Percentiles rank a stretch among this genome's conserved stretches.
Evolutionary conservation across 2,329 filamentous ascomycete genomes (phyloP).

Genomic region (Sphaerulina vaccinii): DNA sequence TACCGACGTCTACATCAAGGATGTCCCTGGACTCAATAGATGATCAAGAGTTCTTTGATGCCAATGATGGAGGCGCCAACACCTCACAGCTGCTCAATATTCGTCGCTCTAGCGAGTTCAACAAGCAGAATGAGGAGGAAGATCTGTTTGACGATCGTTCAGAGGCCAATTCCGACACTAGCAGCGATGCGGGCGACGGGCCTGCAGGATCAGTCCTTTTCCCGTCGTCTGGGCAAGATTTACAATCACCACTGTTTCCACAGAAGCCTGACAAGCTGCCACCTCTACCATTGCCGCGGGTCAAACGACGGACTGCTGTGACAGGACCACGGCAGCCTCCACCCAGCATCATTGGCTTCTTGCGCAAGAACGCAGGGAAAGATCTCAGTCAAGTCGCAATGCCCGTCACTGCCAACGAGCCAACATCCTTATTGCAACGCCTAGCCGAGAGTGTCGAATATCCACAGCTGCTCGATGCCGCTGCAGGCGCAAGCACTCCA

Average conservation of each 20-base stretch:
- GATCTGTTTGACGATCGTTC: conserved; percentile 49
- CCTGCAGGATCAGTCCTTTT: conserved; percentile 28
- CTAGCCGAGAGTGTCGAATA: conserved; percentile 91
- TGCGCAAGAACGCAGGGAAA: conserved; percentile 97
- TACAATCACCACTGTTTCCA: conserved; percentile 61
- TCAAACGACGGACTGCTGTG: conserved; percentile 69
- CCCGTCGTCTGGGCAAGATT: conserved; percentile 21
- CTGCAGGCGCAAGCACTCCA: conserved; percentile 50
- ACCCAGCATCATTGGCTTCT: conserved; percentile 87
- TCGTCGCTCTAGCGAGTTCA: conserved; percentile 68
- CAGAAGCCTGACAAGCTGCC: conserved; percentile 69
- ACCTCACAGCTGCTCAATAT: conserved; percentile 72
- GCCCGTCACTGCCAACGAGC: conserved; percentile 96
- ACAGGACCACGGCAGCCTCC: conserved; percentile 73
- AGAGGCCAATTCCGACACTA: conserved; percentile 61
- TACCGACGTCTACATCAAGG: conserved; percentile 45
- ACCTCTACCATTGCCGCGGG: conserved; percentile 70
- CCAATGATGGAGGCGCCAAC: conserved; percentile 61
- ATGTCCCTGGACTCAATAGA: conserved; percentile 79
- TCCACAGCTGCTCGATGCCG: conserved; percentile 75
- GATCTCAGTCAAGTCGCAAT: conserved; percentile 95
- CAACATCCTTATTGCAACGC: conserved; percentile 81
- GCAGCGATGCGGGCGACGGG: conserved; percentile 56
- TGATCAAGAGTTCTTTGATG: conserved; percentile 92
- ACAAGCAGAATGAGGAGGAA: conserved; percentile 59